These are phyloP conservation scores for Acacia melanoxylon DNA, from an alignment of 306 rosid species.

Conservation along the genomic window DNA sequence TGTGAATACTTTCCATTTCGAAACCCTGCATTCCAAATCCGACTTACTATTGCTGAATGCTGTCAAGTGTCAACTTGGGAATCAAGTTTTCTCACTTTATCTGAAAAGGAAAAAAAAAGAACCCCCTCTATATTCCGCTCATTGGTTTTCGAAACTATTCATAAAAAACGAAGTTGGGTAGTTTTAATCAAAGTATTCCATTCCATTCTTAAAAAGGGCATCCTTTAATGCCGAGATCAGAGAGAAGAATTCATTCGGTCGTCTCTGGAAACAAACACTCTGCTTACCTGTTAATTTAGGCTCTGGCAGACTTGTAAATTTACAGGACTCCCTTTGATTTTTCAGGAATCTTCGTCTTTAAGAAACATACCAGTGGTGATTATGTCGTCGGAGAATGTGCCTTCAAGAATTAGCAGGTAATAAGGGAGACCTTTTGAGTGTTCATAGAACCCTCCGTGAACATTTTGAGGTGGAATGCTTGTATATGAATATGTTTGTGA, in stretches of 20 bases:
- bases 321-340: constrained; percentile 40
- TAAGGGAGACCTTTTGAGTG: background rate
- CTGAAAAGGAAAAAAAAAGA: background rate
- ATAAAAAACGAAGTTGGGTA: constrained; percentile 37
- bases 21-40: constrained; percentile 6
- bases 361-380: constrained; percentile 93
- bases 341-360: constrained; percentile 86
- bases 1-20: constrained; percentile 8
- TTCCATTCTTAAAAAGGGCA: constrained; percentile 16
- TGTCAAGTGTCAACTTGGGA: background rate
- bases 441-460: background rate
- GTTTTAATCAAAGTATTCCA: constrained; percentile 30
- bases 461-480: background rate
- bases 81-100: background rate
- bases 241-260: constrained; percentile 16
- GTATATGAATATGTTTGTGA: background rate
- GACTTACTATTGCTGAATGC: background rate
- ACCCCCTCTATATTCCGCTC: background rate
- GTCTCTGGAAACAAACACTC: constrained; percentile 22
- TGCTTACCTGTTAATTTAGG: constrained; percentile 23
- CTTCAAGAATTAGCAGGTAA: constrained; percentile 65
- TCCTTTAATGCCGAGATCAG: constrained; percentile 29
- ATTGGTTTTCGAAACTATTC: background rate
- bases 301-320: constrained; percentile 32
- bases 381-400: constrained; percentile 95